Base-by-base conservation (phyloP, 2,329 filamentous ascomycete species). In the Arthrobotrys conoides region DNA sequence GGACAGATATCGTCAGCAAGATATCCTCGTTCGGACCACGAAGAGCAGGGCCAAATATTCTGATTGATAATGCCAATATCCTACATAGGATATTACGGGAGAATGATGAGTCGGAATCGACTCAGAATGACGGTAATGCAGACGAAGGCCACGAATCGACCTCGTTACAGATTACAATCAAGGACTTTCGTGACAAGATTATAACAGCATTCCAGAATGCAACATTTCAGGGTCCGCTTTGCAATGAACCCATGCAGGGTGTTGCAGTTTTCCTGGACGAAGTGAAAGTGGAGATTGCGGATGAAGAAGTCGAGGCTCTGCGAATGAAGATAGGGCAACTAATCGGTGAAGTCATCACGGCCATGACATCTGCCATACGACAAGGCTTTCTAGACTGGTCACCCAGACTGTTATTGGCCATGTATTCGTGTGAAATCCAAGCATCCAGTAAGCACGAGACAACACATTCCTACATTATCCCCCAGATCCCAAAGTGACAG, bases 371-470 rank as follows among this genome's bases (percentile, higher is more conserved):
- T 55, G 89, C 91, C n/a, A 93, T 99, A 79, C 89, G 91, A 64
- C 87, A 91, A 80, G 95, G 91, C 22, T 97, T 98, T 87, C 87
- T 97, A 18, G 96, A 98, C 87, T 99, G 96, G 96, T 95, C 92
- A 46, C 93, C 96, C 0, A 91, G 96, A n/a, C 89, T 99, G 81
- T 90, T 98, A 86, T 90, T 99, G 53, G 96, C 96, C 65, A 98
- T 98, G 93, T 99, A 99, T 86, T 93, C 90, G 70, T 97, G 95
- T 84, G 96, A 98, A 84, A 98, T 99, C 82, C 96, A 98, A 88
- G 94, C 95, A 33, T 94, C 93, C 22, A 95, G 90, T 91, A 87
- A 84, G 89, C 57, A 38, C 36, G 16, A 59, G 49, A 69, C 73
- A 70, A 80, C 70, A 66, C 49, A 33, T 53, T 30, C 68, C 49